Conservation (phyloP, 192 early-diverging fungal genomes). For the Coemansia furcata region DNA sequence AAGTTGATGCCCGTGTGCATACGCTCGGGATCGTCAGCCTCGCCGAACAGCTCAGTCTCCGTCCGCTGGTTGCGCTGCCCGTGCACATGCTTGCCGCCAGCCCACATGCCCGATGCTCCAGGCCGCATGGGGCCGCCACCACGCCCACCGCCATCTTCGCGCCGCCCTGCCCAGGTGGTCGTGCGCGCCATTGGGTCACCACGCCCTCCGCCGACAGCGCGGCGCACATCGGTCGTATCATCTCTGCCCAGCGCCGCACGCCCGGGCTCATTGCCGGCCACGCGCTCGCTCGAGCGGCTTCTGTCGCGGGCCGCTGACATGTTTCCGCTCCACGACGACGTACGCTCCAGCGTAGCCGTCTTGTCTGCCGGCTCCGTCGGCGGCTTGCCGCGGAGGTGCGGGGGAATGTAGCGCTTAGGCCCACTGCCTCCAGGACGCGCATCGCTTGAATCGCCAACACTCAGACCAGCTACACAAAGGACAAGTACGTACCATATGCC, state of each 20-base stretch:
- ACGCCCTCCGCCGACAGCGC: slow-evolving; percentile 35
- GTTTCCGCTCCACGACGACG: slow-evolving; percentile 53
- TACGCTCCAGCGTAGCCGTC: slow-evolving; percentile 52
- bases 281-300: slow-evolving; percentile 44
- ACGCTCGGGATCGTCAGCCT: slow-evolving; percentile 69
- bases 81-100: slow-evolving; percentile 78
- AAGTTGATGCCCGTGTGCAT: slow-evolving; percentile 96
- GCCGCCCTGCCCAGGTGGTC: slow-evolving; percentile 54
- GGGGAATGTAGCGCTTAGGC: slow-evolving; percentile 63
- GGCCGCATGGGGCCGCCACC: slow-evolving; percentile 32
- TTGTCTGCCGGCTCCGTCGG: slow-evolving; percentile 48
- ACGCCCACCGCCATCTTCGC: slow-evolving; percentile 33
- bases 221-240: slow-evolving; percentile 40
- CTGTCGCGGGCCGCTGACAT: slow-evolving; percentile 37
- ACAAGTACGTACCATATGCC: too few relatives aligned
- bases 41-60: slow-evolving; percentile 77
- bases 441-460: slow-evolving; percentile 59
- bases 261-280: slow-evolving; percentile 7
- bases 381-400: slow-evolving; percentile 61
- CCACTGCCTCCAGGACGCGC: slow-evolving; percentile 22
- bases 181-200: slow-evolving; percentile 47
- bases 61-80: slow-evolving; percentile 73
- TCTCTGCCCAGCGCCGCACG: slow-evolving; percentile 40
- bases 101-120: slow-evolving; percentile 62
- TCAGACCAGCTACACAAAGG: slow-evolving; percentile 61